Evolutionary conservation across 257 asterid species (phyloP), one percentile per base, ranked within the genome.

Genomic region (Linaria vulgaris): DNA sequence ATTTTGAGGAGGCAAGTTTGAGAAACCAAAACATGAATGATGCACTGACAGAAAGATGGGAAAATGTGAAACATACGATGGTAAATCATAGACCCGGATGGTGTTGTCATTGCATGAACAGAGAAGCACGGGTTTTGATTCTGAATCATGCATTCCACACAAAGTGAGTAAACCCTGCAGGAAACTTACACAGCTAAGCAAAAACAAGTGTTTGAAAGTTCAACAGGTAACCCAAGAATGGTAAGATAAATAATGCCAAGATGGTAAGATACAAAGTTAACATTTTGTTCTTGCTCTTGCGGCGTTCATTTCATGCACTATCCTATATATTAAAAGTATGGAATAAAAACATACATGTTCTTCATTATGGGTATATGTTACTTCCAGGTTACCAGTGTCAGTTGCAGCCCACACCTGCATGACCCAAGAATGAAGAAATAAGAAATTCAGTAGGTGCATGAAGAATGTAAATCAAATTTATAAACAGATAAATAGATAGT

Each of bases 71-170:
- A 66, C 97, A 81, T 78, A 94, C 97, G 99, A 82, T 75, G 99
- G 99, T 81, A 94, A 80, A 75, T 94, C 96, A 70, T 90, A 88
- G 64, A 75, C 89, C 54, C 85, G 83, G 37, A 90, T 70, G 22
- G 75, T 67, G 20, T 88, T 85, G 87, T 90, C 95, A 41, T 94
- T 94, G 79, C 88, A 74, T 13, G 97, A 81, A 76, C 96, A 90
- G 16, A 94, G 76, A 78, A 94, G 62, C 64, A 94, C 95, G 21
- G 99, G 99, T 66, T 94, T 90, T 63, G 82, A 87, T 68, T 88
- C 97, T 44, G 91, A 80, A 83, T 94, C 96, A 55, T 82, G 97
- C 99, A 90, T 94, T 80, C 96, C 99, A 20, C 88, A 85, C 17
- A 90, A 81, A 48, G 94, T 68, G 54, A 94, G 90, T 71, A 94